Percentiles rank a stretch among this genome's conserved stretches.
Conservation (phyloP, 495 filamentous ascomycete species). For the Copromyces sp. region DNA sequence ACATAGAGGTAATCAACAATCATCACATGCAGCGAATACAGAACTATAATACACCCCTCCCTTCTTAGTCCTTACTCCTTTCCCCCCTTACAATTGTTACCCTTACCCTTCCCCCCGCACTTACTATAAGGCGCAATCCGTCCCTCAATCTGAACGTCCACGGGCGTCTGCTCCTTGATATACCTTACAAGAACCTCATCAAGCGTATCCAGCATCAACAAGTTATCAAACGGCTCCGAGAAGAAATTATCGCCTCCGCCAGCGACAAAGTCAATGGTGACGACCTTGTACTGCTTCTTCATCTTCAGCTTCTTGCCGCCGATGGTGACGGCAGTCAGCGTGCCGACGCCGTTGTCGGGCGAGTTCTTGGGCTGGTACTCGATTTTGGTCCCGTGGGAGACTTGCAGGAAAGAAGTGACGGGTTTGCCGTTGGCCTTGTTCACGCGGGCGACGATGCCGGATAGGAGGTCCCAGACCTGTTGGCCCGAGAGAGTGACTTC, state of each 20-base stretch:
- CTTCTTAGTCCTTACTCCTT: neutral
- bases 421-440: slow-evolving; percentile 35
- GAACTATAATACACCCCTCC: neutral
- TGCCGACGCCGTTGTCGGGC: slow-evolving; percentile 6
- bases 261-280: slow-evolving; percentile 46
- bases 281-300: slow-evolving; percentile 33
- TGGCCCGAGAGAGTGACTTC: slow-evolving; percentile 34
- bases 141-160: slow-evolving; percentile 38
- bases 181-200: slow-evolving; percentile 42
- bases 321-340: slow-evolving; percentile 34
- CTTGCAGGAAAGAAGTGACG: slow-evolving; percentile 43
- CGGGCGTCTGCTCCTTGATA: slow-evolving; percentile 32
- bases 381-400: slow-evolving; percentile 37
- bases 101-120: slow-evolving; percentile 1
- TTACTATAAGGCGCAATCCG: slow-evolving; percentile 26
- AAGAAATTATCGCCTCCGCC: slow-evolving; percentile 47
- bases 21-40: neutral
- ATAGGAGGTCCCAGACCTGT: slow-evolving; percentile 39
- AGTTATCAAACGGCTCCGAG: slow-evolving; percentile 18
- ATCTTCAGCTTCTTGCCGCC: slow-evolving; percentile 28
- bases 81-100: neutral
- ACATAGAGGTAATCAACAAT: neutral
- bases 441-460: slow-evolving; percentile 36
- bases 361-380: slow-evolving; percentile 33
- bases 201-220: slow-evolving; percentile 37